A percentile compares a stretch with the other conserved stretches of the same genome.
phyloP scores from a whole-genome alignment of 2,329 filamentous ascomycete genomes.

The Colletotrichum zoysiae region DNA sequence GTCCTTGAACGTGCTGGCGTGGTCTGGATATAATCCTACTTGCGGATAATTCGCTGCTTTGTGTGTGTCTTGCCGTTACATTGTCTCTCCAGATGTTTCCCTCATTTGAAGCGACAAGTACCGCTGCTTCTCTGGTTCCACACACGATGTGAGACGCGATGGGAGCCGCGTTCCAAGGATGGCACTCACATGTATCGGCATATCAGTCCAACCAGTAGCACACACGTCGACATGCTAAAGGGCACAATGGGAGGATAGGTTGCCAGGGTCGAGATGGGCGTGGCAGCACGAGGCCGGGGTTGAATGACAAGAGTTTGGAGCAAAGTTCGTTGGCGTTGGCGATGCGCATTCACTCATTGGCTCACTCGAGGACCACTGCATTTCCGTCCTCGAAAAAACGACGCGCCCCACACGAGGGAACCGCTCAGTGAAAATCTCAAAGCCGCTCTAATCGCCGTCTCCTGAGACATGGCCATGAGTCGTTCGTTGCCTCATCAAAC shows the following conservation, averaged over 20 bases:
- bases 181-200: not conserved
- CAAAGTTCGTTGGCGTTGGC: not conserved
- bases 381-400: slow-evolving; percentile 16
- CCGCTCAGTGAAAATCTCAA: slow-evolving; percentile 37
- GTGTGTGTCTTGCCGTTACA: too few relatives aligned
- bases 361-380: slow-evolving; percentile 17
- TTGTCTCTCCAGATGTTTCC: too few relatives aligned
- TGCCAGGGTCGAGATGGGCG: not conserved
- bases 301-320: not conserved
- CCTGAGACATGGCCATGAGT: not conserved
- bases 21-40: too few relatives aligned
- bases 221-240: not conserved
- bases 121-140: too few relatives aligned
- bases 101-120: too few relatives aligned
- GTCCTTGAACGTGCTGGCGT: too few relatives aligned
- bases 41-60: too few relatives aligned
- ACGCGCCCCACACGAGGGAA: slow-evolving; percentile 27
- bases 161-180: too few relatives aligned
- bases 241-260: not conserved
- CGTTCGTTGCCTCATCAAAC: not conserved
- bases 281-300: not conserved
- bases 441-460: slow-evolving; percentile 1
- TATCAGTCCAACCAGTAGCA: not conserved
- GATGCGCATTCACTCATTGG: slow-evolving; percentile 15
- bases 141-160: too few relatives aligned